Evolutionary conservation across 352 stramenopile genomes (phyloP).

Genomic region (Globisporangium radiosum): DNA sequence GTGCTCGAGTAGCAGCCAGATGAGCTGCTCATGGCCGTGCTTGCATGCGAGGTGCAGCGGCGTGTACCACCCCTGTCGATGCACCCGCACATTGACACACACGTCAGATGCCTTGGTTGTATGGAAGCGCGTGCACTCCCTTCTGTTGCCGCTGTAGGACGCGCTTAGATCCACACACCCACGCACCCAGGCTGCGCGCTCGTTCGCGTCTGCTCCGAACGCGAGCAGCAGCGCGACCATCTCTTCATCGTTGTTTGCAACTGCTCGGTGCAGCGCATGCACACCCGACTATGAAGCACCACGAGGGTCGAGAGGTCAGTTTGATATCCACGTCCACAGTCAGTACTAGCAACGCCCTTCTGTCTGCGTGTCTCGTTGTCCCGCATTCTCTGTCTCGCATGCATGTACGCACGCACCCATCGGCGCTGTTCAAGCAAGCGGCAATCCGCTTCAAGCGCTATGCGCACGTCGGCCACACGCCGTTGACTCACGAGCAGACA

Average conservation of each 20-base stretch:
- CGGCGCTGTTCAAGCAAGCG: conserved; percentile 35
- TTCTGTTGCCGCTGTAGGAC: too few species aligned
- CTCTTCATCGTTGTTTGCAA: conserved; percentile 28
- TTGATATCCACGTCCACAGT: too few species aligned
- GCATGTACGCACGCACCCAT: conserved; percentile 32
- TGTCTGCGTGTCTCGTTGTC: too few species aligned
- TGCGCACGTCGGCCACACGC: conserved; percentile 25
- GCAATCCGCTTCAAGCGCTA: conserved; percentile 24
- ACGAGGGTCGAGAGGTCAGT: too few species aligned
- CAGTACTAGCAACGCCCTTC: too few species aligned
- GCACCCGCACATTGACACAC: neutral
- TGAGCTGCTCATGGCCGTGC: conserved; percentile 45
- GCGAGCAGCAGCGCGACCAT: conserved; percentile 44
- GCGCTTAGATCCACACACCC: neutral
- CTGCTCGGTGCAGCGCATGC: conserved; percentile 56
- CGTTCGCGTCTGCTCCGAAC: conserved; percentile 42
- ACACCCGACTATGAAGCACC: conserved; percentile 40
- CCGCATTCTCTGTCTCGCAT: too few species aligned
- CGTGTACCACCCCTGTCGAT: conserved; percentile 62
- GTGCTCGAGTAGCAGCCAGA: conserved; percentile 55
- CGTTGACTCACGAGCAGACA: conserved; percentile 51
- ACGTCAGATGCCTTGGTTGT: too few species aligned
- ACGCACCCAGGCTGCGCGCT: conserved; percentile 52
- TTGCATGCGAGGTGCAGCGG: conserved; percentile 76
- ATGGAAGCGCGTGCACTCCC: too few species aligned